Evolutionary conservation across 75 land plant genomes (phyloP).

Genomic region (Sequoiadendron giganteum): DNA sequence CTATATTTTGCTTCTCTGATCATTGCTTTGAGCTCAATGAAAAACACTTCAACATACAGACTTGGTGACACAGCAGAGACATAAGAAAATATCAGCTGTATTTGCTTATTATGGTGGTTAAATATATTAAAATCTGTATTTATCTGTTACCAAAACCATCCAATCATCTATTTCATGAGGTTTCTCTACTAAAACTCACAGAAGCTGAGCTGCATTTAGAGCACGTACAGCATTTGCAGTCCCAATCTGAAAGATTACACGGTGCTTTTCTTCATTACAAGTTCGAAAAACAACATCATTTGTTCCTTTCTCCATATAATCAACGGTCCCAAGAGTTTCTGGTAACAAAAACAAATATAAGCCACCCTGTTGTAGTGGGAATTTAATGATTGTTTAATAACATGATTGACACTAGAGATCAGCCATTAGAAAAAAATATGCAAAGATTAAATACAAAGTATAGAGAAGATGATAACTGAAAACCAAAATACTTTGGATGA

Average conservation of each 20-base stretch:
- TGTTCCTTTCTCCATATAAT: constrained; percentile 74
- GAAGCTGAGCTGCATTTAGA: constrained; percentile 60
- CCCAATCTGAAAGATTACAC: constrained; percentile 90
- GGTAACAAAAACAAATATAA: constrained; percentile 11
- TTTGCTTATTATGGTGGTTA: not conserved
- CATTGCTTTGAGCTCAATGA: not conserved
- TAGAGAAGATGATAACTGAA: not conserved
- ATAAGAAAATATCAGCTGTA: not conserved
- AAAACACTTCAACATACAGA: not conserved
- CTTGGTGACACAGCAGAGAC: not conserved
- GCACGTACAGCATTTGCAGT: constrained; percentile 85
- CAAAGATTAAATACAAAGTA: not conserved
- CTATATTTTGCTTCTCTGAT: not conserved
- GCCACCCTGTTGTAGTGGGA: not conserved
- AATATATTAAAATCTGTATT: not conserved
- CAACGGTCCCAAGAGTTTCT: constrained; percentile 66
- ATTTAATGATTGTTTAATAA: not conserved
- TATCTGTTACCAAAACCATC: not conserved
- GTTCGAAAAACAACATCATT: constrained; percentile 81
- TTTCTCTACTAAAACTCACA: constrained; percentile 45
- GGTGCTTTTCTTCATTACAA: constrained; percentile 58
- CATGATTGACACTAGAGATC: not conserved
- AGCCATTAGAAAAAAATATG: not conserved
- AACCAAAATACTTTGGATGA: not conserved
- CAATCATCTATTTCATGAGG: not conserved